These are phyloP conservation scores for Spathaspora sp. DNA, from an alignment of 805 yeast genomes.

Conservation along the genomic window DNA sequence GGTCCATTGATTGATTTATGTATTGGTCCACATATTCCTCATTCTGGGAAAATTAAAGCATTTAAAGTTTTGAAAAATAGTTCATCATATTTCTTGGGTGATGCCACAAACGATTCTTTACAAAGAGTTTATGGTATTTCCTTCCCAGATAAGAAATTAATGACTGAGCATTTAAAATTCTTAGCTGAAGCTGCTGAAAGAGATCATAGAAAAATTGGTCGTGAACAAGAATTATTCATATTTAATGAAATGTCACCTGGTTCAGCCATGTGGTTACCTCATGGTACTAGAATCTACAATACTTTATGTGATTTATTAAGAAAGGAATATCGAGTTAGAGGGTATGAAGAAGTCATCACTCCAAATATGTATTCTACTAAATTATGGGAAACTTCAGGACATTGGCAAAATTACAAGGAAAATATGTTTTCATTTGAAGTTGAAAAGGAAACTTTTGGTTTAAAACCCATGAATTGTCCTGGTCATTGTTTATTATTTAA, in stretches of 20 bases:
- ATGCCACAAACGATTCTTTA: constrained; percentile 84
- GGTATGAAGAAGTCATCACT: constrained; percentile 96
- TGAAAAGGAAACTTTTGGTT: constrained; percentile 91
- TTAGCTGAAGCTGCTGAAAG: constrained; percentile 94
- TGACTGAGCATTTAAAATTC: constrained; percentile 93
- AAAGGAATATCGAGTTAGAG: constrained; percentile 85
- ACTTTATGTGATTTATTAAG: constrained; percentile 76
- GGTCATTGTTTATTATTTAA: constrained; percentile 93
- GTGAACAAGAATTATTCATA: constrained; percentile 91
- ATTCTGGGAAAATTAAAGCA: constrained; percentile 94
- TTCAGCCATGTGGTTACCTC: constrained; percentile 97
- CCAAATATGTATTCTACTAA: constrained; percentile 98
- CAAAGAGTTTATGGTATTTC: constrained; percentile 98
- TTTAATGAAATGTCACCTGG: constrained; percentile 98
- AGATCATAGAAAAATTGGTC: constrained; percentile 95
- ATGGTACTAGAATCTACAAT: constrained; percentile 96
- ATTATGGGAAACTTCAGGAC: constrained; percentile 98
- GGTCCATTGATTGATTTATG: constrained; percentile 96
- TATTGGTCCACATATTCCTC: constrained; percentile 96
- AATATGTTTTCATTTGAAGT: constrained; percentile 96
- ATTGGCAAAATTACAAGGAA: constrained; percentile 96
- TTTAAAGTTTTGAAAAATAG: constrained; percentile 93
- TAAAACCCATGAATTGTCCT: constrained; percentile 92
- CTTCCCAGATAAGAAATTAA: constrained; percentile 95
- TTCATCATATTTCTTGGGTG: constrained; percentile 94